These are phyloP conservation scores for Hygrocybe coccinea DNA, from an alignment of 768 basidiomycete species.

Conservation along the genomic window DNA sequence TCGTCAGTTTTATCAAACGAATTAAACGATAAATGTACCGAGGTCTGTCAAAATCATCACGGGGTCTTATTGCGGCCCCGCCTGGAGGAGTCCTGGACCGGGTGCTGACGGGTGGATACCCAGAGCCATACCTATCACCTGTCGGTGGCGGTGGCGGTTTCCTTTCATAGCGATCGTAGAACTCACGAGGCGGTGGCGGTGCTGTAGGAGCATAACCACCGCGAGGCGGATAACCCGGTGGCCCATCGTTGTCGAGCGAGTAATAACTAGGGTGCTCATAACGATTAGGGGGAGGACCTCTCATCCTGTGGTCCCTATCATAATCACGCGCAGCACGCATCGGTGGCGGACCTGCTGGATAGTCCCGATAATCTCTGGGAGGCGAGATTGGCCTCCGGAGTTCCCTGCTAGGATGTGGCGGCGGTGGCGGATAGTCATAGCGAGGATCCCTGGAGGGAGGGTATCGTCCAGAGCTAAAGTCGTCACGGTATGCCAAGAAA, in stretches of 20 bases:
- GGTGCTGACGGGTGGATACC: conserved; percentile 45
- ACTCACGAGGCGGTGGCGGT: conserved; percentile 44
- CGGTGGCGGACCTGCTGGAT: conserved; percentile 41
- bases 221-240: conserved; percentile 52
- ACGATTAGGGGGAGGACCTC: conserved; percentile 41
- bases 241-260: conserved; percentile 49
- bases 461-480: conserved; percentile 44
- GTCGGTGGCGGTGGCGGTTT: conserved; percentile 29
- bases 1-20: background rate
- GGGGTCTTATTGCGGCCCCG: conserved; percentile 35
- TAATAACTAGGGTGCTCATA: conserved; percentile 50
- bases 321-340: conserved; percentile 52
- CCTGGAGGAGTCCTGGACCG: conserved; percentile 48
- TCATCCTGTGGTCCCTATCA: conserved; percentile 59
- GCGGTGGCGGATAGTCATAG: conserved; percentile 53
- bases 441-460: conserved; percentile 52
- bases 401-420: conserved; percentile 50
- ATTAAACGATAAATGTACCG: conserved; percentile 39
- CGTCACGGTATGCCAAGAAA: conserved; percentile 49
- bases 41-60: conserved; percentile 57
- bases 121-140: conserved; percentile 45
- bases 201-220: conserved; percentile 47
- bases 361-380: conserved; percentile 65
- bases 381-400: conserved; percentile 57
- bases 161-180: conserved; percentile 61